Conservation (phyloP, 257 asterid genomes). For the Nicotiana tabacum region DNA sequence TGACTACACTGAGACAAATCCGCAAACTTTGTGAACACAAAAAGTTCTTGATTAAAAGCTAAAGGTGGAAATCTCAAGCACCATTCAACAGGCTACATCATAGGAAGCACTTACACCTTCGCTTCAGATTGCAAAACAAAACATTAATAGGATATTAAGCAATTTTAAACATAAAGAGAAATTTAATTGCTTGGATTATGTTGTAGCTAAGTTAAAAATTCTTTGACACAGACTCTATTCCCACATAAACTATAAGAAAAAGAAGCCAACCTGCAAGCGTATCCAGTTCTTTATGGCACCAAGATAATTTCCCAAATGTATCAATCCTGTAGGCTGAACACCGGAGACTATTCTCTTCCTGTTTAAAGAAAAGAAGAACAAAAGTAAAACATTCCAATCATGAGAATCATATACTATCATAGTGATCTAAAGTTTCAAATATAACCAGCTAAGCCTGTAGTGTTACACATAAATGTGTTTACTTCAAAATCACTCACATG, state of each 20-base stretch:
- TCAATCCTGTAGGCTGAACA: slow-evolving; percentile 99
- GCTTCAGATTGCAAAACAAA: neutral
- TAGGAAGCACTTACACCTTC: neutral
- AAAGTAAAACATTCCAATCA: neutral
- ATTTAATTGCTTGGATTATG: neutral
- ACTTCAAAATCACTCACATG: neutral
- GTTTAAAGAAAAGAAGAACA: slow-evolving; percentile 3
- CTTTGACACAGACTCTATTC: neutral
- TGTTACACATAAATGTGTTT: neutral
- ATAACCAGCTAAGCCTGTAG: neutral
- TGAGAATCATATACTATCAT: neutral
- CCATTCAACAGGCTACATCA: neutral
- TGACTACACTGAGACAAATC: neutral
- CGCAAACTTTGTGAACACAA: neutral
- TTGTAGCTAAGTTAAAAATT: neutral
- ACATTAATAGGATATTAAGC: neutral
- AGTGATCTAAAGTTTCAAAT: neutral
- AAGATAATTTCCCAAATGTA: slow-evolving; percentile 90
- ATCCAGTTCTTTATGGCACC: slow-evolving; percentile 97
- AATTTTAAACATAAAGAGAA: neutral
- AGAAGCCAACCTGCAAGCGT: slow-evolving; percentile 63
- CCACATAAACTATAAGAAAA: slow-evolving; percentile 7
- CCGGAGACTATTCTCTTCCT: slow-evolving; percentile 98
- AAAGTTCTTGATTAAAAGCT: neutral
- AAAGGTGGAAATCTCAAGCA: neutral